Percentiles rank a stretch among this genome's conserved stretches.
Conservation (phyloP, 495 filamentous ascomycete species). For the Hypomontagnella monticulosa region DNA sequence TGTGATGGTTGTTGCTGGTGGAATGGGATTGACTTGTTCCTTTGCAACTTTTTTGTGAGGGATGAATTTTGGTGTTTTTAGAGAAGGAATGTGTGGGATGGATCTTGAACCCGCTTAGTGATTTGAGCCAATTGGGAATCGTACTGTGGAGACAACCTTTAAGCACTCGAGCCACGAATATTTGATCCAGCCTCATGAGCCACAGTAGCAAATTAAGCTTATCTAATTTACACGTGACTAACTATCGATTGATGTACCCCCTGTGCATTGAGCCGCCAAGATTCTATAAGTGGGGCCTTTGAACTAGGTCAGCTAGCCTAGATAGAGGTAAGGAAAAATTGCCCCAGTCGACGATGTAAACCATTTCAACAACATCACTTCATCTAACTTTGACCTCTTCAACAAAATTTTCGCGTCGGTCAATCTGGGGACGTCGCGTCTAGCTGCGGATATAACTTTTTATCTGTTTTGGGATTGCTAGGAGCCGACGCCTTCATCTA, state of each 20-base stretch:
- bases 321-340: constrained; percentile 24
- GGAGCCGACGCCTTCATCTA: not conserved
- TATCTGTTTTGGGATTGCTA: constrained; percentile 8
- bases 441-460: not conserved
- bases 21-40: constrained; percentile 52
- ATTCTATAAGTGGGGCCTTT: constrained; percentile 1
- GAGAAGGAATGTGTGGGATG: constrained; percentile 45
- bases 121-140: constrained; percentile 37
- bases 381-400: constrained; percentile 24
- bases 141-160: not conserved
- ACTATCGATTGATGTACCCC: constrained; percentile 2
- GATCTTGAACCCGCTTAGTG: constrained; percentile 42
- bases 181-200: not conserved
- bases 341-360: constrained; percentile 16
- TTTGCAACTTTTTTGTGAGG: constrained; percentile 55
- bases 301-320: not conserved
- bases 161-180: constrained; percentile 41
- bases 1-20: constrained; percentile 67
- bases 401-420: constrained; percentile 33
- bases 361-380: constrained; percentile 18
- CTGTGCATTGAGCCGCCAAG: not conserved
- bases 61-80: constrained; percentile 55
- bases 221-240: constrained; percentile 29
- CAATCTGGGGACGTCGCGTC: constrained; percentile 31
- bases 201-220: not conserved